Conservation (phyloP, 495 filamentous ascomycete genomes). For the Umbilicaria muhlenbergii region DNA sequence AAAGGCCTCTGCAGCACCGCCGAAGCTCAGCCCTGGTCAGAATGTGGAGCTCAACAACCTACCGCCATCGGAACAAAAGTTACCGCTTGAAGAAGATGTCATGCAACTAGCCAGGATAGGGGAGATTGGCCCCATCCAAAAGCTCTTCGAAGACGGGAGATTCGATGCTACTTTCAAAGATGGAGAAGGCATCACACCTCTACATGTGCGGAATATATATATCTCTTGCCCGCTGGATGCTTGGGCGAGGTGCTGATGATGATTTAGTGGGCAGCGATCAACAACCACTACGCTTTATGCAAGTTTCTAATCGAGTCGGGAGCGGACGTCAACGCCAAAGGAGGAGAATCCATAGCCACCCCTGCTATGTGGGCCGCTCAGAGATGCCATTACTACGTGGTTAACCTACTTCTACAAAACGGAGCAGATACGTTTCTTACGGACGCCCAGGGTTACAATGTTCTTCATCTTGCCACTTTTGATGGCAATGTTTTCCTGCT, state of each 20-base stretch:
- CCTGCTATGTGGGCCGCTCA: slow-evolving; percentile 96
- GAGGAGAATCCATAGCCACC: slow-evolving; percentile 84
- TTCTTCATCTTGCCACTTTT: slow-evolving; percentile 89
- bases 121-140: slow-evolving; percentile 74
- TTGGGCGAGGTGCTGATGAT: not conserved
- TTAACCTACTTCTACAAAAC: slow-evolving; percentile 64
- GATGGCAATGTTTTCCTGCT: slow-evolving; percentile 92
- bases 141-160: slow-evolving; percentile 68
- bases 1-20: slow-evolving; percentile 41
- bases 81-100: slow-evolving; percentile 65
- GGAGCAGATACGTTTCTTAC: slow-evolving; percentile 81
- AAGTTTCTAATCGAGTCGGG: slow-evolving; percentile 83
- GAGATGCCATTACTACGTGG: slow-evolving; percentile 76
- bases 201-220: slow-evolving; percentile 54
- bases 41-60: slow-evolving; percentile 58
- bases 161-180: slow-evolving; percentile 68
- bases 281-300: slow-evolving; percentile 93
- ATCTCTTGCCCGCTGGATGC: not conserved
- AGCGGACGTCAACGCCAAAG: slow-evolving; percentile 85
- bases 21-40: slow-evolving; percentile 37
- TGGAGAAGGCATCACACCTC: slow-evolving; percentile 81
- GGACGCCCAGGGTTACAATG: slow-evolving; percentile 91
- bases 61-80: slow-evolving; percentile 28
- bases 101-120: slow-evolving; percentile 90
- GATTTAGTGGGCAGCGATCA: slow-evolving; percentile 93